Conservation (phyloP, 257 asterid species). For the Jasminum sambac region DNA sequence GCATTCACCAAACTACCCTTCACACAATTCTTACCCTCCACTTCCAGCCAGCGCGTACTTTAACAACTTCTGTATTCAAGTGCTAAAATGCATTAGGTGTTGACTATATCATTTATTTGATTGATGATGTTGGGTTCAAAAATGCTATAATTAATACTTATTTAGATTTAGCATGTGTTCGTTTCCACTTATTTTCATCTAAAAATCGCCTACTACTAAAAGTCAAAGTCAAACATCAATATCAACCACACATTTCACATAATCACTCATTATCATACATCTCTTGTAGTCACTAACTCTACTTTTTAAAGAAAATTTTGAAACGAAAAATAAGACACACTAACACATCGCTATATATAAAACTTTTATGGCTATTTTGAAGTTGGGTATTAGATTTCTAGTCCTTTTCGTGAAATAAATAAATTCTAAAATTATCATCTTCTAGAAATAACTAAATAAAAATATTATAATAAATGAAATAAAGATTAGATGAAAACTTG, state of each 20-base stretch:
- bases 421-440: not conserved
- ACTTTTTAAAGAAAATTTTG: not conserved
- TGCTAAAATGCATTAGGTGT: no score
- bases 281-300: no score
- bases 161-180: no score
- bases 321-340: not conserved
- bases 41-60: no score
- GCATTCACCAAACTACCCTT: not conserved
- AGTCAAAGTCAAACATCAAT: no score
- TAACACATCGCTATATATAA: not conserved
- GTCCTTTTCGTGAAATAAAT: not conserved
- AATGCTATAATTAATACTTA: not conserved
- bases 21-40: not conserved
- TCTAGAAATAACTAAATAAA: not conserved
- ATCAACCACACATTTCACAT: no score
- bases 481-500: not conserved
- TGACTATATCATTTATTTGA: no score
- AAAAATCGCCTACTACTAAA: no score
- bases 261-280: no score
- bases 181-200: no score
- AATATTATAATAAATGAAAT: not conserved
- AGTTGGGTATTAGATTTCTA: not conserved
- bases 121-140: not conserved
- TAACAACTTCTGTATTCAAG: not conserved
- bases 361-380: not conserved